Evolutionary conservation across 2,329 filamentous ascomycete species (phyloP), one percentile per base, ranked within the genome.

Genomic region (Stagonosporopsis chrysanthemi): DNA sequence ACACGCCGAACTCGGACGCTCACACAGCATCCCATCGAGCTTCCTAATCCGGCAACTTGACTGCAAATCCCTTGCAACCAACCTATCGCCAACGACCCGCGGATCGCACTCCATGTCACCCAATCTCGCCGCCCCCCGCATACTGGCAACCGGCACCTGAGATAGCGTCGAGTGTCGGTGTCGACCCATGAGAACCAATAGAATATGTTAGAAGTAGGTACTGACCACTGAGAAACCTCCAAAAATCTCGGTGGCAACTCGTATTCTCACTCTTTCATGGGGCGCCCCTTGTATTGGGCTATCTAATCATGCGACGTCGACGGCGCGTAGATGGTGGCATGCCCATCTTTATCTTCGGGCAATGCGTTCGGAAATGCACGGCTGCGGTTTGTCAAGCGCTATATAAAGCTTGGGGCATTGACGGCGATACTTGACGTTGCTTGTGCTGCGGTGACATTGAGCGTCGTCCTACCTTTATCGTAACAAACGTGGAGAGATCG

Each of bases 241-340:
- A n/a, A n/a, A n/a, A n/a, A n/a, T n/a, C n/a, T n/a, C n/a, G n/a
- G n/a, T n/a, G n/a, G n/a, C n/a, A n/a, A n/a, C n/a, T n/a, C n/a
- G n/a, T n/a, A n/a, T n/a, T n/a, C n/a, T n/a, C n/a, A n/a, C n/a
- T n/a, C n/a, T n/a, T n/a, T n/a, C n/a, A n/a, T n/a, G n/a, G n/a
- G n/a, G n/a, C n/a, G n/a, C n/a, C n/a, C n/a, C n/a, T n/a, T n/a
- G n/a, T 40, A 53, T 31, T 52, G 54, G 50, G 62, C 48, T 52
- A 44, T 48, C 64, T 68, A 65, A 66, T 68, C 60, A 59, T 50
- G 26, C n/a, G 45, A 61, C 55, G 57, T 60, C 61, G 46, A 62
- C 40, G 60, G 60, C 58, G 56, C 52, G 24, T 42, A 41, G 42
- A 28, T 44, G 42, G 46, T 39, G 52, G 49, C 26, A 45, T 44